phyloP scores from a whole-genome alignment of 495 filamentous ascomycete genomes.

The Penicillium canescens region DNA sequence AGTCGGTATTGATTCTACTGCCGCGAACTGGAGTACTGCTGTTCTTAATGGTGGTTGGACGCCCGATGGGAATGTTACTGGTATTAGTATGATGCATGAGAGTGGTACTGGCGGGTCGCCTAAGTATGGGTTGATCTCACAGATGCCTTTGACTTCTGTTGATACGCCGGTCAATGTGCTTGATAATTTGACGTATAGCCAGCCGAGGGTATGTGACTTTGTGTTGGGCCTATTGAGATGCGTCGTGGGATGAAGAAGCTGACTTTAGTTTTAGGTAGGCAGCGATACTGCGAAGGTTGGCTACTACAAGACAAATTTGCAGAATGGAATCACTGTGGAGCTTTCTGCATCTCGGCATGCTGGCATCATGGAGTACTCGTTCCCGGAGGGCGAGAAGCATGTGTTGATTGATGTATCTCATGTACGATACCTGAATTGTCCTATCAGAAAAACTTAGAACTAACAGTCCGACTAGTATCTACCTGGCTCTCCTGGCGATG shows the following conservation, averaged over 20 bases:
- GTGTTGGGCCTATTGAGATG: not conserved
- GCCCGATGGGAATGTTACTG: constrained; percentile 59
- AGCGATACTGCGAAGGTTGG: constrained; percentile 57
- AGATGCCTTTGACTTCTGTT: constrained; percentile 54
- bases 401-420: constrained; percentile 67
- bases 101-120: constrained; percentile 68
- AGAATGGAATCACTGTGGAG: constrained; percentile 57
- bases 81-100: constrained; percentile 69
- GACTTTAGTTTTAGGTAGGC: constrained; percentile 23
- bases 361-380: constrained; percentile 61
- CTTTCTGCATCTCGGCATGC: constrained; percentile 60
- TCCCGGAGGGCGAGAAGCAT: constrained; percentile 48
- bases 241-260: too few relatives aligned
- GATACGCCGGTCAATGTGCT: constrained; percentile 38
- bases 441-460: not conserved
- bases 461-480: constrained; percentile 34
- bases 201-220: constrained; percentile 28
- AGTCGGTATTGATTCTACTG: constrained; percentile 62
- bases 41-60: constrained; percentile 57
- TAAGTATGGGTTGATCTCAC: constrained; percentile 67
- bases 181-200: constrained; percentile 42
- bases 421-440: constrained; percentile 28
- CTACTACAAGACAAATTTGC: constrained; percentile 59
- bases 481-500: constrained; percentile 55
- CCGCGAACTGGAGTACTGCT: constrained; percentile 50